A percentile compares a stretch with the other conserved stretches of the same genome.
Evolutionary conservation across 2,329 filamentous ascomycete species (phyloP).

Genomic region (Colletotrichum sp.): DNA sequence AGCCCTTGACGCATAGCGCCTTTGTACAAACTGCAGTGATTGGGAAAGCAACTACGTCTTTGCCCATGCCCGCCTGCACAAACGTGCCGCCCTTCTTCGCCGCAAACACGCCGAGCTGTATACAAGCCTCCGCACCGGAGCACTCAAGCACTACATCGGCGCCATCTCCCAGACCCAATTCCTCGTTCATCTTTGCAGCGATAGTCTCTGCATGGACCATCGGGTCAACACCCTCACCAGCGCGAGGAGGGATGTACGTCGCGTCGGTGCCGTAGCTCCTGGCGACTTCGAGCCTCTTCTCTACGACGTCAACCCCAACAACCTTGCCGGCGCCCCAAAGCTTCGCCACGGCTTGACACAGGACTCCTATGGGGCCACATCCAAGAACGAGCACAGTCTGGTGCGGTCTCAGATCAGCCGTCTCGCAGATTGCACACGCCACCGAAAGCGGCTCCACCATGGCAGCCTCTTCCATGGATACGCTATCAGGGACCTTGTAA

Average conservation of each 20-base stretch:
- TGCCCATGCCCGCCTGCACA: neutral
- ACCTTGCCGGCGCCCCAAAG: neutral
- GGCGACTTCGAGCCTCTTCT: neutral
- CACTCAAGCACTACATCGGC: slow-evolving; percentile 30
- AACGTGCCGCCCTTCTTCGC: neutral
- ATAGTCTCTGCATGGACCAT: neutral
- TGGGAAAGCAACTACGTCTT: neutral
- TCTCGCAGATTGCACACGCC: neutral
- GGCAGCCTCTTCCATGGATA: neutral
- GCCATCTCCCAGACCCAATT: neutral
- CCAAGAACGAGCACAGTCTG: neutral
- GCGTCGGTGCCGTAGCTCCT: neutral
- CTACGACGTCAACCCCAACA: neutral
- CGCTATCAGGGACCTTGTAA: neutral
- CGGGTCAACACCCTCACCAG: neutral
- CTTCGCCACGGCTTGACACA: neutral
- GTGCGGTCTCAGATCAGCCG: neutral
- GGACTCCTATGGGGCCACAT: neutral
- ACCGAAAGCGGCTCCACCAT: neutral
- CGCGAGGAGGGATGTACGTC: neutral
- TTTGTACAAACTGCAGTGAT: neutral
- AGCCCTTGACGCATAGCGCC: neutral
- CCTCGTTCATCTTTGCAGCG: neutral
- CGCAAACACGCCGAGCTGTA: neutral
- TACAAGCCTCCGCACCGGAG: slow-evolving; percentile 38